Evolutionary conservation across 495 filamentous ascomycete genomes (phyloP).

Genomic region (Corynascus novoguineensis): DNA sequence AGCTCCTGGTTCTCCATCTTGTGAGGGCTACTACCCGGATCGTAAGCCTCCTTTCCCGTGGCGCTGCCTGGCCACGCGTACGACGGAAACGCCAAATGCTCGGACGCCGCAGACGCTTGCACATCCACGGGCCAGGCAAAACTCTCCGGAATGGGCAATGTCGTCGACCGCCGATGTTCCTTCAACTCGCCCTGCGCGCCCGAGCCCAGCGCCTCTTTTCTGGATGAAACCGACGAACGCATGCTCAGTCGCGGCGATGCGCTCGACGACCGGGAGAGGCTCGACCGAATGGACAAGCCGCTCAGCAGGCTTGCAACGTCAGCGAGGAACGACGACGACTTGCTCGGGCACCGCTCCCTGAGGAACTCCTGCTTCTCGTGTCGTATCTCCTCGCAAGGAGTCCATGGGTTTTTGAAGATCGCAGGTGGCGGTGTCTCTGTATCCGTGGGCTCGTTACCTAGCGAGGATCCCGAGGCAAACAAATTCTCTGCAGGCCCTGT

Average conservation of each 20-base stretch:
- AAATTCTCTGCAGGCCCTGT: neutral
- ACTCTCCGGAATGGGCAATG: neutral
- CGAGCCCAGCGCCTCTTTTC: neutral
- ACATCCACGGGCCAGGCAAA: neutral
- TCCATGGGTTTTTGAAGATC: conserved; percentile 8
- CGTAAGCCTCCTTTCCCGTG: too few species aligned
- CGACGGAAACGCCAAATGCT: neutral
- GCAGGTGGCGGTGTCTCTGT: neutral
- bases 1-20: conserved; percentile 15
- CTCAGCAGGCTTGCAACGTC: conserved; percentile 13
- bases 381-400: neutral
- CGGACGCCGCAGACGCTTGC: neutral
- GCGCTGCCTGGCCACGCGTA: neutral
- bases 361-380: conserved; percentile 1
- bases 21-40: neutral
- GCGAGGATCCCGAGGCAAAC: neutral
- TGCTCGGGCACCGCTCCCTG: conserved; percentile 13
- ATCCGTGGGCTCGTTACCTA: neutral
- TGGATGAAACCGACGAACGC: conserved; percentile 1
- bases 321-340: conserved; percentile 17
- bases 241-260: conserved; percentile 2
- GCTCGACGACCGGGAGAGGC: conserved; percentile 8
- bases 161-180: neutral
- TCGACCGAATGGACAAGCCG: conserved; percentile 16
- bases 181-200: neutral